Base-by-base conservation (phyloP, 2,329 filamentous ascomycete genomes). In the Ciborinia camelliae region DNA sequence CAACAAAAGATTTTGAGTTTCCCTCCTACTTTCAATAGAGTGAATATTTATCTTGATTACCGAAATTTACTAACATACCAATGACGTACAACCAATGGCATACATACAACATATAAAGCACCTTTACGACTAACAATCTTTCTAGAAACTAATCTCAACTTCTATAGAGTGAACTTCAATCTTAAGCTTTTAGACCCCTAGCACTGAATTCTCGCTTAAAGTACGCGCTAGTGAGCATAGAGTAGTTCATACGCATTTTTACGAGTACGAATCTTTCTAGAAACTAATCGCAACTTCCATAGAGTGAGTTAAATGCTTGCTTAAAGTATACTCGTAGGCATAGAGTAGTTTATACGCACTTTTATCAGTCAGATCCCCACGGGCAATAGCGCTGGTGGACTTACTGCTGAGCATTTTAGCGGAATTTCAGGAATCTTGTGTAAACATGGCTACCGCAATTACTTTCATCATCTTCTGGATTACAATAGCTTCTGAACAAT, bases 101-200 rank as follows among this genome's bases (percentile, higher is more conserved):
- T n/a, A n/a, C 2, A n/a, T 4, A 2, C 2, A 35, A 4, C 8
- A 18, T 20, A 18, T 52, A 0, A 14, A 15, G 12, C 3, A 1
- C 3, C 6, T 37, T 15, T 53, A 5, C 0, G n/a, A n/a, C n/a
- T n/a, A n/a, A 12, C 20, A 14, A 15, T 37, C 20, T n/a, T 43
- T 57, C 18, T 18, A 15, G 14, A 45, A 23, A n/a, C 39, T 23
- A 57, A 30, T 45, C 2, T 10, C 7, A 15, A 8, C 2, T 32
- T 32, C 3, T 0, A n/a, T 32, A 4, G 15, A 8, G 18, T 55
- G 37, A 30, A 43, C 8, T 30, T 30, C 4, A 4, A 20, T 28
- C 9, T 30, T 12, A 30, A n/a, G 23, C 26, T n/a, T n/a, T 14
- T 43, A 43, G 26, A 45, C 20, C 6, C 9, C 35, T 37, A n/a